Base-by-base conservation (phyloP, 371 early-diverging fungal genomes). In the Syncephalastrum monosporum region DNA sequence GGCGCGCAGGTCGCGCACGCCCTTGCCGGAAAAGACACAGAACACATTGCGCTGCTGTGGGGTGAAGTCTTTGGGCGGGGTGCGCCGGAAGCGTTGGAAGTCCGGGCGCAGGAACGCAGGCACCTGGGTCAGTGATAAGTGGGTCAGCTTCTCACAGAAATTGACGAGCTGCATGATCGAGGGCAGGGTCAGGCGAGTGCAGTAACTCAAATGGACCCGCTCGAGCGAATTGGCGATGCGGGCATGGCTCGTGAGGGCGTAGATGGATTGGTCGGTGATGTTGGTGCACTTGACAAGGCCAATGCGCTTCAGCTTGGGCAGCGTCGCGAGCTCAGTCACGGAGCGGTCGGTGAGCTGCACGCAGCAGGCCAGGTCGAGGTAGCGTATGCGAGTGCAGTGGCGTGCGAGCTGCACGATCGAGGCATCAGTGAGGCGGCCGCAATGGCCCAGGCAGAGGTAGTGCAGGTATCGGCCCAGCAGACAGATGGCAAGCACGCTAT, bases 1-100 rank as follows among this genome's bases (percentile, higher is more conserved):
- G 2, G 53, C 56, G 43, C 82, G 60, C 27, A 82, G 49, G 8
- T 82, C 81, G 50, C 73, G 68, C 24, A 85, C 82, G n/a, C 82
- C 82, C 47, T 75, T 66, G 3, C 83, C 85, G 49, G 82, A 81
- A 63, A 84, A 84, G 10, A 86, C 87, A 65, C 85, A 84, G 71
- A 86, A 86, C 12, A 80, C 75, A 16, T 77, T 69, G 42, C 75
- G 73, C 48, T 82, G 79, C 43, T 81, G 81, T 1, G 63, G 57
- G 5, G 75, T 75, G 42, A 83, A 81, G 42, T 83, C 84, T 48
- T 73, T 69, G 2, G 87, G 87, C 14, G 87, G 81, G 10, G 65
- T 65, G 17, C 87, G 67, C 57, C 84, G 80, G 56, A 82, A 86
- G n/a, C 59, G 60, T 55, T 83, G 85, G 19, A 83, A 68, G 16